Percentiles rank a stretch among this genome's conserved stretches.
phyloP scores from a whole-genome alignment of 768 basidiomycete species.

The Tylopilus vinaceipallidus region DNA sequence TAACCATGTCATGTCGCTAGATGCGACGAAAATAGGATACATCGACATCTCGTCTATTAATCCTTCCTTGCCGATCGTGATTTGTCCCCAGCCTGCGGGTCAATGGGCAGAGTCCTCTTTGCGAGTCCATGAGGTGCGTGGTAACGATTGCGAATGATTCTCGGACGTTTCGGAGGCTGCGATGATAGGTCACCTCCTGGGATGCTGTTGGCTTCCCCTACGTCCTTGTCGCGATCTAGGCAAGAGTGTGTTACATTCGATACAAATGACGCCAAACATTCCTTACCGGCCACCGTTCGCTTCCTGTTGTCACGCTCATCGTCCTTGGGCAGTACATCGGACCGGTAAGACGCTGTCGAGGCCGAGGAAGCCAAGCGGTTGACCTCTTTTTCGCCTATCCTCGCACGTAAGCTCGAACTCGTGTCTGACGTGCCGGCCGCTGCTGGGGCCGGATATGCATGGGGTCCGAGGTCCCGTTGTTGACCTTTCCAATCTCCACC shows the following conservation, averaged over 20 bases:
- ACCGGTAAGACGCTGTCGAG: slow-evolving; percentile 43
- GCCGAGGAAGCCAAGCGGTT: slow-evolving; percentile 40
- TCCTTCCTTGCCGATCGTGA: slow-evolving; percentile 53
- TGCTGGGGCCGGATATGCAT: slow-evolving; percentile 20
- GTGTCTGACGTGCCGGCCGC: slow-evolving; percentile 21
- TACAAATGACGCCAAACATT: not conserved
- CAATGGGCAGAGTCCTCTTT: slow-evolving; percentile 59
- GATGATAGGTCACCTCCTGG: slow-evolving; percentile 37
- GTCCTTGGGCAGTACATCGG: slow-evolving; percentile 46
- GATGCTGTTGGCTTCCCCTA: slow-evolving; percentile 36
- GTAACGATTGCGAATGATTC: slow-evolving; percentile 56
- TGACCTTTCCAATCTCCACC: slow-evolving; percentile 50
- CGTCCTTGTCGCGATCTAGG: slow-evolving; percentile 65
- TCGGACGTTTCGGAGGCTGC: slow-evolving; percentile 57
- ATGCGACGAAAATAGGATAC: slow-evolving; percentile 9
- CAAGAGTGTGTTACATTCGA: slow-evolving; percentile 3
- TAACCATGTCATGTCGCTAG: slow-evolving; percentile 14
- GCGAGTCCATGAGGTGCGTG: slow-evolving; percentile 44
- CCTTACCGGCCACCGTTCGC: slow-evolving; percentile 65
- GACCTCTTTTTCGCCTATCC: slow-evolving; percentile 61
- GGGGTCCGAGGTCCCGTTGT: slow-evolving; percentile 34
- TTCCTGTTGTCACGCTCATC: slow-evolving; percentile 71
- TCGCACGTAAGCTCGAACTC: slow-evolving; percentile 47
- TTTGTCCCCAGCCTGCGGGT: slow-evolving; percentile 59
- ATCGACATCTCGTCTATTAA: slow-evolving; percentile 24